phyloP scores from a whole-genome alignment of 306 rosid species.

The Albizia julibrissin region DNA sequence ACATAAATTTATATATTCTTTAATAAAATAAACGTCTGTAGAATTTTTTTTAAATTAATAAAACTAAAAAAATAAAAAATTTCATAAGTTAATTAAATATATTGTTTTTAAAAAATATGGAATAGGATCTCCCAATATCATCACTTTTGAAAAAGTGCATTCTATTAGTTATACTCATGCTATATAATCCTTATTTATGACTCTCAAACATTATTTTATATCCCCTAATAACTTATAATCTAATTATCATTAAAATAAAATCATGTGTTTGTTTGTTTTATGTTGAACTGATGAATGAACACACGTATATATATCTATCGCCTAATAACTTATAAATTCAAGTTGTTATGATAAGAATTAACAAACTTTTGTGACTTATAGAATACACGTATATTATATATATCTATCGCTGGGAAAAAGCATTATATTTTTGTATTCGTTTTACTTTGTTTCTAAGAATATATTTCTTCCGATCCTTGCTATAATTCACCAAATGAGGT shows the following conservation, averaged over 20 bases:
- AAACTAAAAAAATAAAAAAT: background rate
- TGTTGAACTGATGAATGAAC: background rate
- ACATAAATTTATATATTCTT: background rate
- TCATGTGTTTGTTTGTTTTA: background rate
- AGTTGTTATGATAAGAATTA: background rate
- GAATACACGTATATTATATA: background rate
- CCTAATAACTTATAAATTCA: no score
- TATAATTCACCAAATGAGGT: no score
- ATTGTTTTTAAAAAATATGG: background rate
- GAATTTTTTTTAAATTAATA: no score
- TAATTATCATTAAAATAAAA: background rate
- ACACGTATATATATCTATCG: no score
- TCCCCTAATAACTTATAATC: background rate
- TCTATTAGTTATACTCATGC: background rate
- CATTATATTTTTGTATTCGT: background rate
- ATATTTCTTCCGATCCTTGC: no score
- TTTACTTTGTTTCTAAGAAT: background rate
- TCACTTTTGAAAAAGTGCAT: background rate
- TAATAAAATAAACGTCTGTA: background rate
- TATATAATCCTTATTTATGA: background rate
- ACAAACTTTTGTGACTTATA: background rate
- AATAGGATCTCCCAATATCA: background rate
- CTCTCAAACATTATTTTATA: background rate
- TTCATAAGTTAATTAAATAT: background rate
- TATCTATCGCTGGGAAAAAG: no score